Base-by-base conservation (phyloP, 2,329 filamentous ascomycete species). In the Fusarium buxicola region DNA sequence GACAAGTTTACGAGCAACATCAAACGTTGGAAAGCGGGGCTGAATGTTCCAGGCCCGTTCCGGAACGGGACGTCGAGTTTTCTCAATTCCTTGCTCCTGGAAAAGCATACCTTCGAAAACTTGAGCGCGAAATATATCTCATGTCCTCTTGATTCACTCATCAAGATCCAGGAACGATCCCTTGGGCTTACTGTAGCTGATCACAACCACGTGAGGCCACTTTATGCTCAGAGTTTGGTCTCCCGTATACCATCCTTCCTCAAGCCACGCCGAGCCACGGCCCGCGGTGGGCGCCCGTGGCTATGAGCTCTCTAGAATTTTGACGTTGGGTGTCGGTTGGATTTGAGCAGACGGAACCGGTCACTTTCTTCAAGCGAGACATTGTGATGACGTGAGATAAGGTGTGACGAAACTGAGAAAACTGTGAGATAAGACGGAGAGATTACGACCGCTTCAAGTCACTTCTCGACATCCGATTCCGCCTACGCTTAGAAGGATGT, bases 231-330 rank as follows among this genome's bases (percentile, higher is more conserved):
- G 27, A 49, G 30, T n/a, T 40, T 58, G 10, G 30, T 24, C 24
- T 44, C 40, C 31, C 18, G 13, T 34, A 31, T 45, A 30, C 24
- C 41, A 39, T 6, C n/a, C 15, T 44, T n/a, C 40, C 8, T 12
- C 30, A 55, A 64, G 49, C 51, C 55, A 57, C 56, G 21, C 30
- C 25, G 30, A 15, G 28, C 31, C 25, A 40, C 36, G 36, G 34
- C 46, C 32, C 30, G 25, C 15, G 8, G 15, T 43, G 15, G 18
- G 28, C 24, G 15, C 24, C 30, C 38, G 10, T 7, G 27, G 36
- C 41, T 13, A 41, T 9, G 9, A 28, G 27, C 18, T 36, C 31
- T 15, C 10, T 34, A 41, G 21, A 32, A 31, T 28, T 9, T 32
- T 32, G 27, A 21, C 27, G 27, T 50, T 25, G 34, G 9, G 21